These are phyloP conservation scores for Thyridium curvatum DNA, from an alignment of 2,329 filamentous ascomycete genomes.

Conservation along the genomic window DNA sequence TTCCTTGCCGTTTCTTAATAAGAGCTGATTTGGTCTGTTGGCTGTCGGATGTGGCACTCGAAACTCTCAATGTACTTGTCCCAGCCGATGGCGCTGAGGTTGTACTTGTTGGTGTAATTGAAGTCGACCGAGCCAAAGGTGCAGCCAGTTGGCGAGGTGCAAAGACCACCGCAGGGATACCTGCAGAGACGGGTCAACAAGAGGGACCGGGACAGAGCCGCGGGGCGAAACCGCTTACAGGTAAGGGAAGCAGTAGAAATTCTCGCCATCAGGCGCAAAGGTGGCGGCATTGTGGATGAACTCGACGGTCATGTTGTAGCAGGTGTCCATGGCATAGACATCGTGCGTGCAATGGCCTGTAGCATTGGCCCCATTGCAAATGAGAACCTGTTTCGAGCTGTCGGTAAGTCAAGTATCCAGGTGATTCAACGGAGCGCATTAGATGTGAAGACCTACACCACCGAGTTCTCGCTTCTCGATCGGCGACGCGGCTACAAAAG, in stretches of 20 bases:
- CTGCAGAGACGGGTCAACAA: too few relatives aligned
- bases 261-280: conserved; percentile 43
- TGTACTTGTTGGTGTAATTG: conserved; percentile 37
- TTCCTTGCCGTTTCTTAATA: conserved; percentile 10
- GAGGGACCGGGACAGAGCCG: too few relatives aligned
- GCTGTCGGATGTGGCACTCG: conserved; percentile 19
- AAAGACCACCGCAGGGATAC: conserved; percentile 34
- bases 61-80: conserved; percentile 30
- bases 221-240: too few relatives aligned
- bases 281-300: conserved; percentile 36
- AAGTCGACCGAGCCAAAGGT: conserved; percentile 43
- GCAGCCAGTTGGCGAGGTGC: conserved; percentile 45
- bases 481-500: conserved; percentile 10
- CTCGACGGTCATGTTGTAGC: conserved; percentile 36
- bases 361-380: conserved; percentile 44
- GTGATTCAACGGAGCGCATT: not conserved
- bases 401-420: not conserved
- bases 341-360: conserved; percentile 39
- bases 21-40: too few relatives aligned
- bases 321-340: conserved; percentile 35
- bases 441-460: conserved; percentile 31
- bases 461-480: conserved; percentile 35
- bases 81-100: conserved; percentile 40
- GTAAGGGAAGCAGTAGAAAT: conserved; percentile 41
- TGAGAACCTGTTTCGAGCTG: conserved; percentile 29